Base-by-base conservation (phyloP, 352 stramenopile genomes). In the Pythium guiyangense region DNA sequence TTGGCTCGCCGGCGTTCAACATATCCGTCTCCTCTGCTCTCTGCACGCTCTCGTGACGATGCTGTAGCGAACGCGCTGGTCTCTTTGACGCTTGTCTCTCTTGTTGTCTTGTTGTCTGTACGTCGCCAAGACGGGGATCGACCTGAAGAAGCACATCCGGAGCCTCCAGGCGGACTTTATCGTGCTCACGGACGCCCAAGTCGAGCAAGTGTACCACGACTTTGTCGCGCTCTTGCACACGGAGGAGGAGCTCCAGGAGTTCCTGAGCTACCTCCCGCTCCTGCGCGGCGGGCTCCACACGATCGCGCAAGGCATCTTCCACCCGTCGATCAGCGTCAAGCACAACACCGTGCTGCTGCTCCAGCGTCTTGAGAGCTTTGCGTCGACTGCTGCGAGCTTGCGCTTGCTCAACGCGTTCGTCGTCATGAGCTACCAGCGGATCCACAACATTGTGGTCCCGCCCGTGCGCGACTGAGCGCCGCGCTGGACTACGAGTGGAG, bases 341-440 rank as follows among this genome's bases (percentile, higher is more conserved):
- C 80, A 94, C 71, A 95, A 95, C 62, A 94, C 86, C 0, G 84
- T 95, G 42, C 65, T 92, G 34, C 63, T 95, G 40, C 76, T 95
- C 18, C 88, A 95, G 69, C 78, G 86, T 17, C 72, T 94, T 25
- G 86, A 95, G 60, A 73, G 82, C 52, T 92, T 85, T 45, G 67
- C 78, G 22, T 88, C 86, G 10, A 95, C 86, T 0, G 67, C 76
- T 6, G 72, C 75, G 14, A 90, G 82, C 63, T 71, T 95, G 37
- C 73, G 66, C 39, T 60, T 73, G 14, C 70, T 95, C 4, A 95
- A 95, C 42, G 71, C 77, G 12, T 95, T 95, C 47, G 54, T 94
- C 40, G 54, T 91, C 43, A 92, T 92, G 79, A 92, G 76, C 20
- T 95, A 91, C 51, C 73, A 92, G 58, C 81, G 84, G 15, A 90